These are phyloP conservation scores for Oryza officinalis DNA, from an alignment of 176 grass and related monocot genomes.

Conservation along the genomic window DNA sequence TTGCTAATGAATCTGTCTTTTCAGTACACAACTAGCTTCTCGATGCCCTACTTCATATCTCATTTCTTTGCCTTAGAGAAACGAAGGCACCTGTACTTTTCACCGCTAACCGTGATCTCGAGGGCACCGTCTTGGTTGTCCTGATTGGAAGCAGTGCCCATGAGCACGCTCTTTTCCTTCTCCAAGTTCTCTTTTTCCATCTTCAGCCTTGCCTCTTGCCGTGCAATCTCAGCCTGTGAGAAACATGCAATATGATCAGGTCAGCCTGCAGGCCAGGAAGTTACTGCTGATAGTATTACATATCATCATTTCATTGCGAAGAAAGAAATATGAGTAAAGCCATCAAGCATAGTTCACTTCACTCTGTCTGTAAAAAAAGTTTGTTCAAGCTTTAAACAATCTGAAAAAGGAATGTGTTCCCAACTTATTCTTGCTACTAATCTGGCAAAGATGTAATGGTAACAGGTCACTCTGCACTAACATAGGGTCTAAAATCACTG, in stretches of 20 bases:
- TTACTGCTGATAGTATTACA: not conserved
- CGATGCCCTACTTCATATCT: constrained; percentile 15
- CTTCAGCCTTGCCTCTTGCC: constrained; percentile 94
- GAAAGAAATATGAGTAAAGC: not conserved
- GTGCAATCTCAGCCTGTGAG: constrained; percentile 79
- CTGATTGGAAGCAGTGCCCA: constrained; percentile 91
- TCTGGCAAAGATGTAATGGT: not conserved
- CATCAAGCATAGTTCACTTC: not conserved
- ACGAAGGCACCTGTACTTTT: constrained; percentile 97
- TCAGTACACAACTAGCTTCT: not conserved
- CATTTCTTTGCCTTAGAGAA: constrained; percentile 99
- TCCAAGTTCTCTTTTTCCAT: constrained; percentile 94
- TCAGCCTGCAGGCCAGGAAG: not conserved
- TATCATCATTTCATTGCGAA: not conserved
- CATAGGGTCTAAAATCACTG: not conserved
- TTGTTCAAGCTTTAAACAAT: not conserved
- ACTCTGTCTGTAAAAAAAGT: not conserved
- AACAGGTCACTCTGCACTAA: not conserved
- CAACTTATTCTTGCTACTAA: not conserved
- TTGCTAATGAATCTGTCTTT: not conserved
- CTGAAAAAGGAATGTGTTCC: not conserved
- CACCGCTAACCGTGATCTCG: constrained; percentile 95
- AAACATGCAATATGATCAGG: not conserved
- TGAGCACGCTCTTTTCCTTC: constrained; percentile 97
- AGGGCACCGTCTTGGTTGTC: constrained; percentile 97